Evolutionary conservation across 305 asterid genomes (phyloP).

Genomic region (Rubia tinctorum): DNA sequence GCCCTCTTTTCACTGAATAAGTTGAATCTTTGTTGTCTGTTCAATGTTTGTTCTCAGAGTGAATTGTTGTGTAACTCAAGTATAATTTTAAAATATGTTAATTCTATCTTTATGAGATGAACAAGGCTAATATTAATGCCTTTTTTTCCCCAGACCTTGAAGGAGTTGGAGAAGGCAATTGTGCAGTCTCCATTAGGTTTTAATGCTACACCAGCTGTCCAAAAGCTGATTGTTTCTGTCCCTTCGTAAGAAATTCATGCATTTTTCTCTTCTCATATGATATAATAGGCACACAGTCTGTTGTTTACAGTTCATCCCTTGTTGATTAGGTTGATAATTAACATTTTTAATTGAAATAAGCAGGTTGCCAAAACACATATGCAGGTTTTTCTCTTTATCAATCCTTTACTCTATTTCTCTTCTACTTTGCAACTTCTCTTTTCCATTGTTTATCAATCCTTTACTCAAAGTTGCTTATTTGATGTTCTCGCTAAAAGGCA

Average conservation of each 20-base stretch:
- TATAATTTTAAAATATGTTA: no score
- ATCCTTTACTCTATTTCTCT: no score
- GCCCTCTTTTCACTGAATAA: no score
- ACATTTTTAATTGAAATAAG: conserved; percentile 27
- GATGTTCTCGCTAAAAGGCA: no score
- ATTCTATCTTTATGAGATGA: no score
- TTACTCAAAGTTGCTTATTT: no score
- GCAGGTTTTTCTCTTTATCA: conserved; percentile 38
- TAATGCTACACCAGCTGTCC: no score
- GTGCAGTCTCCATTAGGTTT: conserved; percentile 90
- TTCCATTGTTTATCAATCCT: no score
- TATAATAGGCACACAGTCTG: not conserved
- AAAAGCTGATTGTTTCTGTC: conserved; percentile 60
- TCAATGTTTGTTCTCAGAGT: no score
- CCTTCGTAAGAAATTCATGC: conserved; percentile 68
- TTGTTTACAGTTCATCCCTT: not conserved
- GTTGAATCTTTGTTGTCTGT: no score
- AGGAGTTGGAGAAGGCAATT: conserved; percentile 85
- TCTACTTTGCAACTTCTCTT: no score
- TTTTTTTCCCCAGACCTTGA: conserved; percentile 58
- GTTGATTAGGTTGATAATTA: conserved; percentile 7
- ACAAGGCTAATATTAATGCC: not conserved
- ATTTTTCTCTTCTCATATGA: not conserved
- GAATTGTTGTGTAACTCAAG: no score
- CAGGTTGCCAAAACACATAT: conserved; percentile 94